Conservation (phyloP, 192 early-diverging fungal species). For the Mycoemilia scoparia region DNA sequence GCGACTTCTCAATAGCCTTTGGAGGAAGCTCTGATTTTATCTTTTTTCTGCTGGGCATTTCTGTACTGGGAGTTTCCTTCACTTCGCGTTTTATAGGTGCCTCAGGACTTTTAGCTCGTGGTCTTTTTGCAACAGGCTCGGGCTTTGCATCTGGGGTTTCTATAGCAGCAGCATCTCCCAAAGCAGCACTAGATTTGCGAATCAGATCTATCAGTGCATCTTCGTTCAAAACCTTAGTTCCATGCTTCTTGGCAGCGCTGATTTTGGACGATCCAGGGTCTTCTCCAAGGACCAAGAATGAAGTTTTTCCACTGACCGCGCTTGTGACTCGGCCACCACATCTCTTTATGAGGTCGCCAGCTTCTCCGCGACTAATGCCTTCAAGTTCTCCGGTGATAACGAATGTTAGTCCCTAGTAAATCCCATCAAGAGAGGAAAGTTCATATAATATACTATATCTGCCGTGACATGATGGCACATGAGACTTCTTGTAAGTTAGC, state of each 20-base stretch:
- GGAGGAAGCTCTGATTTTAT: neutral
- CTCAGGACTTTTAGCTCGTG: too few relatives aligned
- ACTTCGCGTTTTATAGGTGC: too few relatives aligned
- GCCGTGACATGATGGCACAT: neutral
- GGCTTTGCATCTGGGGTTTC: neutral
- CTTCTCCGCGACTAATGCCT: conserved; percentile 53
- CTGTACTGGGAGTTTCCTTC: too few relatives aligned
- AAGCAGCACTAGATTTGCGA: conserved; percentile 16
- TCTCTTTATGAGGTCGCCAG: conserved; percentile 66
- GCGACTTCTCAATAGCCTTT: too few relatives aligned
- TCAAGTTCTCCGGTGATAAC: conserved; percentile 85
- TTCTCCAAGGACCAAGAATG: conserved; percentile 68
- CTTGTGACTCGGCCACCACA: conserved; percentile 70
- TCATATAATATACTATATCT: conserved; percentile 3
- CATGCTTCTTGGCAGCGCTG: conserved; percentile 50
- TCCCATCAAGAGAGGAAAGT: too few relatives aligned
- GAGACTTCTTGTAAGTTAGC: neutral
- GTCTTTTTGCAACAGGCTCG: neutral
- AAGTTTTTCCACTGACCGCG: conserved; percentile 61
- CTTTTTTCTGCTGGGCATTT: too few relatives aligned
- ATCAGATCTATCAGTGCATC: conserved; percentile 73
- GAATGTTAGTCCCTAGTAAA: conserved; percentile 62
- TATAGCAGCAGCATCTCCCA: neutral
- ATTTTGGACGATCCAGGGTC: conserved; percentile 75
- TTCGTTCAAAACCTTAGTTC: conserved; percentile 59